Conservation (phyloP, 768 basidiomycete species). For the Trametes sanguinea region DNA sequence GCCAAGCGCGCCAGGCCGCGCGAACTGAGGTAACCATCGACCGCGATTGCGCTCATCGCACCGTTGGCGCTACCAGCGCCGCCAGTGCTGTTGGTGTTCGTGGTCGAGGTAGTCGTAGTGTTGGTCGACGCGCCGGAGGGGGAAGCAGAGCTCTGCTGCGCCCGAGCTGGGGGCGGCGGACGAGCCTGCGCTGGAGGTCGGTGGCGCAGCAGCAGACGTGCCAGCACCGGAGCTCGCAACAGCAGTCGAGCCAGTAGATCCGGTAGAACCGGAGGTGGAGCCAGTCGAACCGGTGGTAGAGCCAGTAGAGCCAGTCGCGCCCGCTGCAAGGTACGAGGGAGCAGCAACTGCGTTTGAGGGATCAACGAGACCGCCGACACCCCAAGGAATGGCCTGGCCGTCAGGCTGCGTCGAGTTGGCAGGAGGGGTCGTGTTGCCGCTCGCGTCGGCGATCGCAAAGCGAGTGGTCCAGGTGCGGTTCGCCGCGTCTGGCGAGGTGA, state of each 20-base stretch:
- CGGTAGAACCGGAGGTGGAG: background rate
- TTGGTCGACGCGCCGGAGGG: background rate
- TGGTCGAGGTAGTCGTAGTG: constrained; percentile 1
- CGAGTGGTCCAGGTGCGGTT: constrained; percentile 68
- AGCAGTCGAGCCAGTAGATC: background rate
- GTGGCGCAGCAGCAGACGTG: constrained; percentile 2
- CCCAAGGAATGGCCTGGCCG: constrained; percentile 58
- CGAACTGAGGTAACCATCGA: constrained; percentile 22
- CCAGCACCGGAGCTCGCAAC: constrained; percentile 14
- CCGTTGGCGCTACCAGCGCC: constrained; percentile 15
- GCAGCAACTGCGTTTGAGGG: constrained; percentile 41
- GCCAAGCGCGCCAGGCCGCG: constrained; percentile 26
- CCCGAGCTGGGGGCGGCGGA: constrained; percentile 3
- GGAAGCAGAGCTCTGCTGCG: constrained; percentile 4
- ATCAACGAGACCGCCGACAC: constrained; percentile 54
- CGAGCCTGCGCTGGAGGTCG: background rate
- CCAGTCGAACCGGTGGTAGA: constrained; percentile 2
- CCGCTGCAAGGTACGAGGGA: constrained; percentile 18
- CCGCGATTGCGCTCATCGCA: constrained; percentile 17
- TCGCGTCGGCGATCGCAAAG: constrained; percentile 65
- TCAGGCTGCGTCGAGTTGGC: constrained; percentile 55
- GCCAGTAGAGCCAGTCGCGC: constrained; percentile 12
- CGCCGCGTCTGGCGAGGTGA: constrained; percentile 46
- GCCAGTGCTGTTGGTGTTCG: background rate
- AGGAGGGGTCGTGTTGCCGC: constrained; percentile 49